Percentiles rank a stretch among this genome's conserved stretches.
Conservation (phyloP, 495 filamentous ascomycete species). For the Astrothelium subdiscretum region DNA sequence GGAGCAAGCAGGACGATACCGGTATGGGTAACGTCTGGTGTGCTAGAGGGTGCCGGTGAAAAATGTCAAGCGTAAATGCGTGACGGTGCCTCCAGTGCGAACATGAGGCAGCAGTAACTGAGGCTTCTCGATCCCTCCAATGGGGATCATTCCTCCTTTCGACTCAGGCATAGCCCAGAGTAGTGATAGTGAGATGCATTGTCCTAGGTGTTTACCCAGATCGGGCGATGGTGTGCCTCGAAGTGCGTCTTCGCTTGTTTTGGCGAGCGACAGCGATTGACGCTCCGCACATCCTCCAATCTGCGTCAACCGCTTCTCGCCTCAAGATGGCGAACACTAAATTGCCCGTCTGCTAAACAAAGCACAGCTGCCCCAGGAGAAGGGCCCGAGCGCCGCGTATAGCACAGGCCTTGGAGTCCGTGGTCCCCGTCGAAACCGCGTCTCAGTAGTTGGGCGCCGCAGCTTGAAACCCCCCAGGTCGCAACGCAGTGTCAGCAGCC, state of each 20-base stretch:
- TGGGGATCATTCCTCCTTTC: background rate
- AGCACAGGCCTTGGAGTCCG: background rate
- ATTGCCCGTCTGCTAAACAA: background rate
- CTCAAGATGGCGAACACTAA: background rate
- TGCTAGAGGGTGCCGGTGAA: background rate
- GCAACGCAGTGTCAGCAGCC: background rate
- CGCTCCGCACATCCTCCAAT: background rate
- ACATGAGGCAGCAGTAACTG: background rate
- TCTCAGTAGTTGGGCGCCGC: background rate
- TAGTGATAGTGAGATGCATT: background rate
- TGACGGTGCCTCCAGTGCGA: background rate
- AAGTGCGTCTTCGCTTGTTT: background rate
- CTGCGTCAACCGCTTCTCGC: background rate
- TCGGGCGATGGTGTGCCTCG: background rate
- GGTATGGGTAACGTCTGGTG: background rate
- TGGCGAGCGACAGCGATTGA: background rate
- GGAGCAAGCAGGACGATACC: background rate
- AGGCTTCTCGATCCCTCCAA: background rate
- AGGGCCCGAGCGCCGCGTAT: background rate
- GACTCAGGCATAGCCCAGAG: background rate
- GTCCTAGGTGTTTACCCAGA: background rate
- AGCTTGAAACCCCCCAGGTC: constrained; percentile 1
- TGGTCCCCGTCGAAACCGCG: constrained; percentile 1
- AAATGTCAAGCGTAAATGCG: background rate
- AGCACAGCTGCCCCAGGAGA: background rate